Evolutionary conservation across 257 asterid genomes (phyloP).

Genomic region (Solanum corneliomulleri): DNA sequence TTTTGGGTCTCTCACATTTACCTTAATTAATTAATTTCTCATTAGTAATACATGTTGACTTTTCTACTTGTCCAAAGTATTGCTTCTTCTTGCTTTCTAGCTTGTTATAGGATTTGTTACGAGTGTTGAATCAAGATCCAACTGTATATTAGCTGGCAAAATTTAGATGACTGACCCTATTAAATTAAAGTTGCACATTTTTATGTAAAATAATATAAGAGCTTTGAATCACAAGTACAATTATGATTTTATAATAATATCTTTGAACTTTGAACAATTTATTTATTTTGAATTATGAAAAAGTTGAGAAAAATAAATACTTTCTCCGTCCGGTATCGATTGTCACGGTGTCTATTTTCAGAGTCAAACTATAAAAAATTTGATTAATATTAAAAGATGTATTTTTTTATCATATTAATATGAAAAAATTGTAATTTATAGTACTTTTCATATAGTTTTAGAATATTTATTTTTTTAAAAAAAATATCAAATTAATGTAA

Average conservation of each 20-base stretch:
- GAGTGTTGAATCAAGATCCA: background rate
- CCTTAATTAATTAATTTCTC: background rate
- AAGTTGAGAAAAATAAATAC: no score
- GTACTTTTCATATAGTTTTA: no score
- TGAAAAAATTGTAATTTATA: no score
- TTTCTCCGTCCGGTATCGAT: fast-evolving
- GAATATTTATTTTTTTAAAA: no score
- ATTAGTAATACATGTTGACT: background rate
- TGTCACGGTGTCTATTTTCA: no score
- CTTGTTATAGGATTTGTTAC: background rate
- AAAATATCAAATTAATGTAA: no score
- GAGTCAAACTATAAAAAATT: no score
- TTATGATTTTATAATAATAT: no score
- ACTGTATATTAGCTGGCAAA: background rate
- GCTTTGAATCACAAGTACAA: background rate
- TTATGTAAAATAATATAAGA: background rate
- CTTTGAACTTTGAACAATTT: no score
- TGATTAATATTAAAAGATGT: no score
- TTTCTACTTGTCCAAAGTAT: background rate
- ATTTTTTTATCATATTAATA: no score
- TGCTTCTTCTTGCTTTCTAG: background rate
- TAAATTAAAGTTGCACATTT: background rate
- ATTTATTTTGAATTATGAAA: no score
- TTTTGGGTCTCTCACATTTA: background rate
- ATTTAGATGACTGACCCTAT: background rate